phyloP scores from a whole-genome alignment of 257 asterid species.

The Fraxinus americana region DNA sequence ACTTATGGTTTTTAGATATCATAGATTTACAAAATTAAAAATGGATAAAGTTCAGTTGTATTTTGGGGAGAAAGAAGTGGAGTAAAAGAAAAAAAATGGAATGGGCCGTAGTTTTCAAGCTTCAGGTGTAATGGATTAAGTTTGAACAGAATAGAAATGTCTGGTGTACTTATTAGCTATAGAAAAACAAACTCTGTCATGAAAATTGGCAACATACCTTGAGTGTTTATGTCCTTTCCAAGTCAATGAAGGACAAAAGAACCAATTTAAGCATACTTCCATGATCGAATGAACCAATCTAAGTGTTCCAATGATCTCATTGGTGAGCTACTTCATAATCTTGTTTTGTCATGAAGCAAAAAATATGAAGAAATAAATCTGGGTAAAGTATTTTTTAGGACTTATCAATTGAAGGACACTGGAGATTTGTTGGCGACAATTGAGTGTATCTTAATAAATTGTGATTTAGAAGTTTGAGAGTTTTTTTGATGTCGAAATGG shows the following conservation, averaged over 20 bases:
- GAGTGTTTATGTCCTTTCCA: not conserved
- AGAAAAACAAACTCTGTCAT: not conserved
- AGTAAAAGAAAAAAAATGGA: too few relatives aligned
- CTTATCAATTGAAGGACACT: not conserved
- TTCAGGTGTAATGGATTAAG: not conserved
- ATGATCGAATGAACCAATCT: not conserved
- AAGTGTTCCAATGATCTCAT: not conserved
- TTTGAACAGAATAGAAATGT: not conserved
- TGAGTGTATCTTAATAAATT: not conserved
- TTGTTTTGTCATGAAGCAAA: not conserved
- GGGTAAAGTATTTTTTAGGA: not conserved
- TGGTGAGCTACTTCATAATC: not conserved
- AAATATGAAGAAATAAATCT: not conserved
- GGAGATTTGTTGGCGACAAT: not conserved
- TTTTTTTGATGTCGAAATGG: slow-evolving; percentile 4
- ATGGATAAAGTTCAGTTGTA: not conserved
- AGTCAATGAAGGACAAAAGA: not conserved
- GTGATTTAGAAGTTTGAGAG: slow-evolving; percentile 1
- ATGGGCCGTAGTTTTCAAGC: not conserved
- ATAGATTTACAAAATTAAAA: not conserved
- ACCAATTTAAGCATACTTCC: not conserved
- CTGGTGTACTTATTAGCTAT: not conserved
- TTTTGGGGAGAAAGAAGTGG: too few relatives aligned
- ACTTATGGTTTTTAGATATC: not conserved
- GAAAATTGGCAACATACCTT: not conserved